Evolutionary conservation across 2,329 filamentous ascomycete genomes (phyloP).

Genomic region (Epichloe glyceriae): DNA sequence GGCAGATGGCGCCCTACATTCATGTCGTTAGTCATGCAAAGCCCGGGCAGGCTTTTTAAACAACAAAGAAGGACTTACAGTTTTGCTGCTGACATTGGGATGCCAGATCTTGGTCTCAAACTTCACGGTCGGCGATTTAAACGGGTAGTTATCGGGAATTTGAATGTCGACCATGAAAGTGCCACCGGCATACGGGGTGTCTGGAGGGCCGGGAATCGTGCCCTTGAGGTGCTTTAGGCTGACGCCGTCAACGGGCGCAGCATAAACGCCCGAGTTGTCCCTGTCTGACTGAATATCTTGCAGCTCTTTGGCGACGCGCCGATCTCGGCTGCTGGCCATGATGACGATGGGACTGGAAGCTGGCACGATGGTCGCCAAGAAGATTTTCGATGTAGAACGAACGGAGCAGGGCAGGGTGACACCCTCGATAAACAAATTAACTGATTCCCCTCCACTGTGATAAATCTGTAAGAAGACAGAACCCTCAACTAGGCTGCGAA

Average conservation of each 20-base stretch:
- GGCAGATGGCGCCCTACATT: slow-evolving; percentile 82
- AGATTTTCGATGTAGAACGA: no score
- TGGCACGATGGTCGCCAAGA: no score
- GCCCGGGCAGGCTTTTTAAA: background rate
- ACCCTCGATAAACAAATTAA: no score
- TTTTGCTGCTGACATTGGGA: slow-evolving; percentile 89
- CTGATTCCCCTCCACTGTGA: no score
- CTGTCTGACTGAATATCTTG: slow-evolving; percentile 60
- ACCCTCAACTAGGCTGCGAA: no score
- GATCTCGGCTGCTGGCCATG: slow-evolving; percentile 40
- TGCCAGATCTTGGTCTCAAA: slow-evolving; percentile 95
- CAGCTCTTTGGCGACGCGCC: slow-evolving; percentile 63
- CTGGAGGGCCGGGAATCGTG: slow-evolving; percentile 72
- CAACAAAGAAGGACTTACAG: slow-evolving; percentile 42
- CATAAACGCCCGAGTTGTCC: slow-evolving; percentile 61
- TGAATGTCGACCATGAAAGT: slow-evolving; percentile 71
- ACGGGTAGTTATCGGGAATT: slow-evolving; percentile 83
- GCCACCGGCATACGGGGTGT: slow-evolving; percentile 86
- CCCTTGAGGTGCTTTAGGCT: slow-evolving; percentile 76
- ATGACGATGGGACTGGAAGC: slow-evolving; percentile 2
- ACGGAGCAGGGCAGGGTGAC: no score
- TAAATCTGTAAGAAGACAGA: no score
- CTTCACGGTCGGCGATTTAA: slow-evolving; percentile 80
- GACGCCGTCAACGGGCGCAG: slow-evolving; percentile 48
- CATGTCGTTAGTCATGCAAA: background rate